Base-by-base conservation (phyloP, 257 asterid genomes). In the Solanum neorickii region DNA sequence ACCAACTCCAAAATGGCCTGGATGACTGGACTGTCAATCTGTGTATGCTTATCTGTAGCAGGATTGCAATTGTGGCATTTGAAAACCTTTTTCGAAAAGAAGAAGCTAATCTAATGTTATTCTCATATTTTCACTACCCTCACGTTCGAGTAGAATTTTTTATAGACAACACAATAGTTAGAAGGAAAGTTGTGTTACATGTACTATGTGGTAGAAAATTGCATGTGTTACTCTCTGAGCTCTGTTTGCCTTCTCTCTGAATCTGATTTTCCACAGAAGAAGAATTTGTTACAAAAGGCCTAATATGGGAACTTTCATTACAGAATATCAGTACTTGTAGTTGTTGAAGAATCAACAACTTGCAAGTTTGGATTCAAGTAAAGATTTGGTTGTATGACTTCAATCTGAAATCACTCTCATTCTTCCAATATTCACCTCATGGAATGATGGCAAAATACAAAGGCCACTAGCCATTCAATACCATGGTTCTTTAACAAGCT, bases 41-140 rank as follows among this genome's bases (percentile, higher is more conserved):
- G 92, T 18, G 56, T 96, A 52, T 93, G 94, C 89, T 87, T 93
- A 66, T 89, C 96, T 9, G 98, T 96, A 27, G 94, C 96, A 2
- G 96, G 93, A 35, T 90, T 94, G 91, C 98, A 96, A 94, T 83
- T 94, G 68, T 90, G 95, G 95, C 94, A 96, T 89, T 88, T 96
- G 94, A 96, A 96, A 91, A 46, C 94, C 31, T 96, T 93, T 93
- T 96, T 96, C 18, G 91, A 92, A 86, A 96, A 96, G 94, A 95
- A 96, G 93, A 96, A 94, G 96, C 92, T 96, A 37, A 94, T 96
- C 33, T 95, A 90, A 91, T 86, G 89, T 44, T 65, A 25, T 68
- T 47, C 37, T 49, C 23, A 47, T 27, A 80, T 29, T 80, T 18
- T 47, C 20, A 29, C 84, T 27, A 12, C 18, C 29, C 65, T 78